Conservation (phyloP, 2,329 filamentous ascomycete genomes). For the Arthrobotrys sinensis region DNA sequence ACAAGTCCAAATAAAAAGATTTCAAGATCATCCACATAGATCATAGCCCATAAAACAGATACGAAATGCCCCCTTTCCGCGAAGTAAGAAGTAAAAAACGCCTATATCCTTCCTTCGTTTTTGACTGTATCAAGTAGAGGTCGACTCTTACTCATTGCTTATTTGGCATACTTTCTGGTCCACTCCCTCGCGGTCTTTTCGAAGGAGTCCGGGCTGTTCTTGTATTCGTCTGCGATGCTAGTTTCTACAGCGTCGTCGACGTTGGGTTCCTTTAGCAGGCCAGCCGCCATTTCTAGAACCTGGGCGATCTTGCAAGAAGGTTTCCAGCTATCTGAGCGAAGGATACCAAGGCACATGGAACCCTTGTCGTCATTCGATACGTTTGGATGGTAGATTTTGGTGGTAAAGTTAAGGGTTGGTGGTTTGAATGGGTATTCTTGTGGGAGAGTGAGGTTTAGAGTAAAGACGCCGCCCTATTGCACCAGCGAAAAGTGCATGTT, state of each 20-base stretch:
- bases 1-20: background rate
- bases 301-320: conserved; percentile 82
- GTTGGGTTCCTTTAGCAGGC: conserved; percentile 81
- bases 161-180: conserved; percentile 79
- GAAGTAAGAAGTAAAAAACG: conserved; percentile 4
- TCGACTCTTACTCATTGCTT: conserved; percentile 15
- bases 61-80: conserved; percentile 6
- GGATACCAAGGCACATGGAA: conserved; percentile 85
- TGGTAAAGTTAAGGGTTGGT: conserved; percentile 82
- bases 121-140: background rate
- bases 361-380: conserved; percentile 88
- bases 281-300: conserved; percentile 82
- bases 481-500: background rate
- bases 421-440: conserved; percentile 91
- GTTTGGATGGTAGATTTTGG: conserved; percentile 96
- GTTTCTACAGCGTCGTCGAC: conserved; percentile 87
- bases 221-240: conserved; percentile 87
- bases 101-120: conserved; percentile 10
- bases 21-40: background rate
- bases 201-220: conserved; percentile 77
- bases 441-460: conserved; percentile 80
- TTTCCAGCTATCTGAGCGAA: conserved; percentile 93
- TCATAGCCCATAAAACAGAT: background rate
- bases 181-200: conserved; percentile 82
- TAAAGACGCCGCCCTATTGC: conserved; percentile 79